phyloP scores from a whole-genome alignment of 352 stramenopile species.

The Phytophthora ramorum region DNA sequence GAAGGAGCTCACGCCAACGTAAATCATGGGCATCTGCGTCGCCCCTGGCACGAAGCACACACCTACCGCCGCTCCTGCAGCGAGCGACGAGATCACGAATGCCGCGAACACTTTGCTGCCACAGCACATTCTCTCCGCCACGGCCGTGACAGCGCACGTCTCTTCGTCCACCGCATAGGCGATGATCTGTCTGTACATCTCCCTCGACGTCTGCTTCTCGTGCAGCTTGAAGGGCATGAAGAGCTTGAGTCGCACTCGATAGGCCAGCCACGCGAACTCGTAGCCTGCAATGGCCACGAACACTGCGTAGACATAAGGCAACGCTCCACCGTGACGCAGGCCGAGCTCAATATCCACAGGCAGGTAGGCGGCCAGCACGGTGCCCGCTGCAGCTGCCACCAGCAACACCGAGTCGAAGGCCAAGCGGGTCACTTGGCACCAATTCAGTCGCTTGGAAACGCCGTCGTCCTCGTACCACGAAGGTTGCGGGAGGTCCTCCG shows the following conservation, averaged over 20 bases:
- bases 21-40: slow-evolving; percentile 47
- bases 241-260: slow-evolving; percentile 57
- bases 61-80: slow-evolving; percentile 18
- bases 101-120: slow-evolving; percentile 41
- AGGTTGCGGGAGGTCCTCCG: slow-evolving; percentile 21
- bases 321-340: slow-evolving; percentile 27
- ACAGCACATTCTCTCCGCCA: slow-evolving; percentile 49
- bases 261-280: slow-evolving; percentile 70
- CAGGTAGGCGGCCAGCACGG: slow-evolving; percentile 45
- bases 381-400: slow-evolving; percentile 31
- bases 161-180: slow-evolving; percentile 65
- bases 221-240: slow-evolving; percentile 75
- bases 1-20: slow-evolving; percentile 48
- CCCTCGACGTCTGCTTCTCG: slow-evolving; percentile 70
- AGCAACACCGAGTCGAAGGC: slow-evolving; percentile 47
- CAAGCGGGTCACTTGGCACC: slow-evolving; percentile 36
- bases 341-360: slow-evolving; percentile 37
- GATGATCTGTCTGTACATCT: slow-evolving; percentile 79
- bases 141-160: slow-evolving; percentile 57
- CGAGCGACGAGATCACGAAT: slow-evolving; percentile 9
- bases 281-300: slow-evolving; percentile 52
- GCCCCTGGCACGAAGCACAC: slow-evolving; percentile 34
- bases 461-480: slow-evolving; percentile 48
- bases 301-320: slow-evolving; percentile 61
- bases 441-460: slow-evolving; percentile 26